Evolutionary conservation across 1,139 yeast species (phyloP).

Genomic region (Yamadazyma mexicana): DNA sequence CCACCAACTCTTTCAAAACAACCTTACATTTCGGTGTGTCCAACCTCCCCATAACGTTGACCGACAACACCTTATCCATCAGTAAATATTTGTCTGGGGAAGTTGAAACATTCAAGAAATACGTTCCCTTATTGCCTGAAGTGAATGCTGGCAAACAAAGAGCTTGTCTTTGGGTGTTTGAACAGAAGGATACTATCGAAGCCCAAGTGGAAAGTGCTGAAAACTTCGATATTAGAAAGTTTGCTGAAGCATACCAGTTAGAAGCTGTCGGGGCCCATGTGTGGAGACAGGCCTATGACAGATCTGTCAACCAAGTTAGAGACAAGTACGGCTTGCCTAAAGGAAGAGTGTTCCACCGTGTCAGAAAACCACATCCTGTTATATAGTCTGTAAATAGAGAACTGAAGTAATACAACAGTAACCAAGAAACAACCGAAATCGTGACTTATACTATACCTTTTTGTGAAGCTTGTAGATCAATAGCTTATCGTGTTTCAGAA

Average conservation of each 20-base stretch:
- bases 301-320: conserved; percentile 68
- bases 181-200: conserved; percentile 47
- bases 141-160: conserved; percentile 81
- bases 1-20: conserved; percentile 66
- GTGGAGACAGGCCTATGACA: conserved; percentile 87
- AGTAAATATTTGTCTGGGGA: conserved; percentile 39
- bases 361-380: conserved; percentile 34
- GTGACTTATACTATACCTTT: no score
- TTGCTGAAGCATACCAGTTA: conserved; percentile 55
- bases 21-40: conserved; percentile 77
- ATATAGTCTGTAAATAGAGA: conserved; percentile 10
- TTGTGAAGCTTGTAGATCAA: no score
- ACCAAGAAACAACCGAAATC: no score
- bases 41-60: conserved; percentile 63
- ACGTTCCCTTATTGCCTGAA: conserved; percentile 86
- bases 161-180: conserved; percentile 86
- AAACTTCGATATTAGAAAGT: conserved; percentile 69
- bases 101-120: conserved; percentile 52
- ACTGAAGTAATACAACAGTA: no score
- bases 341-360: conserved; percentile 74
- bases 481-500: no score
- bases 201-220: conserved; percentile 26
- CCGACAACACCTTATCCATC: conserved; percentile 59
- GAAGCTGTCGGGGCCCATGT: conserved; percentile 86
- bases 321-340: conserved; percentile 66